Conservation (phyloP, 1,139 yeast genomes). For the Komagataea norvegica region DNA sequence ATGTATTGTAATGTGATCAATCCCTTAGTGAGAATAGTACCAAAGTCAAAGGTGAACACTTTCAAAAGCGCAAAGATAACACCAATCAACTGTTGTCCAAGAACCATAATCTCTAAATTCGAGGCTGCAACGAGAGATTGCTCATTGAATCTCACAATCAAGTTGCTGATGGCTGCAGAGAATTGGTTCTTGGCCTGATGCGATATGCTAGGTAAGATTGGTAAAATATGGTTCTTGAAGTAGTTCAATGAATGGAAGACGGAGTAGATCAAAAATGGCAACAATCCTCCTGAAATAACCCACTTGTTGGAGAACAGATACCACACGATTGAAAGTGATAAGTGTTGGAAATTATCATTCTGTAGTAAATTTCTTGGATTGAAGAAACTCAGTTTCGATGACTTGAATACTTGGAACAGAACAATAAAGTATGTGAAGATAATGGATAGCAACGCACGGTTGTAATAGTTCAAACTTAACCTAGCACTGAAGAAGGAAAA, state of each 20-base stretch:
- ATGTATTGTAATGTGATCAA: constrained; percentile 45
- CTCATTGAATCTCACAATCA: constrained; percentile 63
- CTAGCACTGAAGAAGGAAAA: constrained; percentile 35
- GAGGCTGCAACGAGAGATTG: constrained; percentile 70
- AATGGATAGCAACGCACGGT: constrained; percentile 54
- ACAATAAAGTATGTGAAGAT: constrained; percentile 74
- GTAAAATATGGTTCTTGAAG: constrained; percentile 61
- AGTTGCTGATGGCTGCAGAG: constrained; percentile 43
- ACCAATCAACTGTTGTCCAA: constrained; percentile 46
- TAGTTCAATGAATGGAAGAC: constrained; percentile 70
- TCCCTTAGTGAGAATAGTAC: constrained; percentile 57
- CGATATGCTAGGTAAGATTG: constrained; percentile 45
- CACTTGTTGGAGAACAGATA: constrained; percentile 44
- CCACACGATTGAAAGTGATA: constrained; percentile 53
- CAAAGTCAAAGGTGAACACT: constrained; percentile 42
- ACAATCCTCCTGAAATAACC: constrained; percentile 41
- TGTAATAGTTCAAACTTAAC: constrained; percentile 33
- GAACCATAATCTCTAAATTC: constrained; percentile 58
- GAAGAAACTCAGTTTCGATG: constrained; percentile 30
- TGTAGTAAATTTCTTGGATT: constrained; percentile 31
- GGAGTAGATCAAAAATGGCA: constrained; percentile 66
- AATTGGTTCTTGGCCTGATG: constrained; percentile 30
- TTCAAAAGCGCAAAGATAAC: constrained; percentile 24
- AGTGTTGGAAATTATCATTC: constrained; percentile 65
- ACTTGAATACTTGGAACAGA: constrained; percentile 38